Evolutionary conservation across 2,329 filamentous ascomycete genomes (phyloP).

Genomic region (Colletotrichum sp.): DNA sequence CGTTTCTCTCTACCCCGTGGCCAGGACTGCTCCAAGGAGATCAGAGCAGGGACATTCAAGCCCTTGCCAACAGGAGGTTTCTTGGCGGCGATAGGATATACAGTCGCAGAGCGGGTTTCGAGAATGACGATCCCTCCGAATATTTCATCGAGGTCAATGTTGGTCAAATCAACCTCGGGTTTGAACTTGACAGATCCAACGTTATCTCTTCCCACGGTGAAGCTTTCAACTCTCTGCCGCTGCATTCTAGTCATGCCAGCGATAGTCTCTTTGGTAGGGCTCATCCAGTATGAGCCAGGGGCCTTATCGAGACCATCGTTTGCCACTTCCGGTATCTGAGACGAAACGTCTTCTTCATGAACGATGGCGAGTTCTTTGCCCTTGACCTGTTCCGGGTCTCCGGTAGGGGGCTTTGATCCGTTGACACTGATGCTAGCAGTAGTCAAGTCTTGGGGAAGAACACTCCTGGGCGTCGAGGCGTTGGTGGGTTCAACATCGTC

Average conservation of each 20-base stretch:
- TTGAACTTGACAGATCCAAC: conserved; percentile 85
- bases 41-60: conserved; percentile 87
- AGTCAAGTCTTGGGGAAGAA: not conserved
- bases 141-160: conserved; percentile 80
- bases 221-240: conserved; percentile 73
- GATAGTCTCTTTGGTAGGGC: conserved; percentile 76
- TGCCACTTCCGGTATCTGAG: conserved; percentile 30
- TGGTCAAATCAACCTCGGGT: conserved; percentile 80
- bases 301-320: conserved; percentile 45
- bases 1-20: conserved; percentile 72
- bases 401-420: conserved; percentile 28
- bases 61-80: conserved; percentile 89
- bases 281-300: conserved; percentile 87
- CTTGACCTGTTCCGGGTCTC: conserved; percentile 73
- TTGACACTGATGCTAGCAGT: not conserved
- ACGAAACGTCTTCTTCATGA: conserved; percentile 66
- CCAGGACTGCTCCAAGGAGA: conserved; percentile 92
- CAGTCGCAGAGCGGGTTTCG: conserved; percentile 79
- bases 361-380: conserved; percentile 82
- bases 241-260: conserved; percentile 80
- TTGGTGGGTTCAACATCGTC: conserved; percentile 1
- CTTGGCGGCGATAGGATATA: conserved; percentile 77
- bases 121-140: conserved; percentile 79
- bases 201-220: conserved; percentile 82
- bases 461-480: not conserved